Percentiles rank a stretch among this genome's conserved stretches.
phyloP scores from a whole-genome alignment of 148 eudicot species.

The Tetragonia tetragonoides region DNA sequence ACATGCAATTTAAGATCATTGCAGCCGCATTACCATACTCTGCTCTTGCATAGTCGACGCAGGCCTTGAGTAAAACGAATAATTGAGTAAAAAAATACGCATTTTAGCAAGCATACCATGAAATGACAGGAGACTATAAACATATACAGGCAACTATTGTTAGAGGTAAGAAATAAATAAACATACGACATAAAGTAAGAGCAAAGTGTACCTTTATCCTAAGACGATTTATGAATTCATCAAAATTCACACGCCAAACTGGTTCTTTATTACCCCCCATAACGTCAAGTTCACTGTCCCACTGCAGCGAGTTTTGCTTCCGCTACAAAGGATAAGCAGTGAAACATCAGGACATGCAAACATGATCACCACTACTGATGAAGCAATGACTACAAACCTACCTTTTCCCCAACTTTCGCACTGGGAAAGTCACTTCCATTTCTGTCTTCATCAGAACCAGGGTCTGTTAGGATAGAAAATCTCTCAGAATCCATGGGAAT shows the following conservation, averaged over 20 bases:
- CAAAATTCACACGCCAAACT: slow-evolving; percentile 85
- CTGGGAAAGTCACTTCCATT: slow-evolving; percentile 21
- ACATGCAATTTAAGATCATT: slow-evolving; percentile 62
- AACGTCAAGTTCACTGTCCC: slow-evolving; percentile 33
- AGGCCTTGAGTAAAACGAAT: slow-evolving; percentile 45
- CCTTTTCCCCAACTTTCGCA: slow-evolving; percentile 58
- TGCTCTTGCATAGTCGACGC: slow-evolving; percentile 58
- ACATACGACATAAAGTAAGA: neutral
- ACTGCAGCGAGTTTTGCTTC: slow-evolving; percentile 39
- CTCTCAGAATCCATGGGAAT: slow-evolving; percentile 67
- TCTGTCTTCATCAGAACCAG: slow-evolving; percentile 35
- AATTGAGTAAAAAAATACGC: neutral
- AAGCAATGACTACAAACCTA: slow-evolving; percentile 25
- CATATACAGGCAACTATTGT: neutral
- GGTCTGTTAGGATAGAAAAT: slow-evolving; percentile 44
- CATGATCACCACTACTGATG: slow-evolving; percentile 3
- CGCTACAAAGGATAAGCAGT: slow-evolving; percentile 34
- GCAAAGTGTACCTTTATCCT: slow-evolving; percentile 56
- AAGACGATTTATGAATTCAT: slow-evolving; percentile 66
- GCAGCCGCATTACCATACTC: slow-evolving; percentile 53
- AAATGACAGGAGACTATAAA: neutral
- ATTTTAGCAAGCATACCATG: neutral
- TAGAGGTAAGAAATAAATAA: neutral
- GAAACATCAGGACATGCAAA: neutral
- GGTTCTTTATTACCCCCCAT: slow-evolving; percentile 54